Conservation (phyloP, 805 yeast genomes). For the Blastobotrys mokoenaii region DNA sequence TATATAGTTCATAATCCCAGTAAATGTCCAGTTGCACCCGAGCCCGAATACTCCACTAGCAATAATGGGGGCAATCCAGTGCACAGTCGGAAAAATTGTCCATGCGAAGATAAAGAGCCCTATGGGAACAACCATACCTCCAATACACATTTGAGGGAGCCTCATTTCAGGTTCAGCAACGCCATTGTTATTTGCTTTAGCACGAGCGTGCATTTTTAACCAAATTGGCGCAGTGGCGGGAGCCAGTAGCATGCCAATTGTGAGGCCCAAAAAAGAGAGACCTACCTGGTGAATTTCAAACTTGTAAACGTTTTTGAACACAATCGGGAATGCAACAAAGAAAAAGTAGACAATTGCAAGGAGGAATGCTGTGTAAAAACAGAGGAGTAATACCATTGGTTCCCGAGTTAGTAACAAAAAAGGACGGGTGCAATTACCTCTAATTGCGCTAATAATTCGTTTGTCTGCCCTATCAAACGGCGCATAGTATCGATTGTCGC, state of each 20-base stretch:
- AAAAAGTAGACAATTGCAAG: slow-evolving; percentile 52
- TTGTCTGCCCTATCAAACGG: slow-evolving; percentile 44
- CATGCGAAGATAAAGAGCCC: slow-evolving; percentile 49
- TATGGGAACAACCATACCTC: slow-evolving; percentile 37
- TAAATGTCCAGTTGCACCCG: slow-evolving; percentile 36
- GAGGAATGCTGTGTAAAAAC: slow-evolving; percentile 49
- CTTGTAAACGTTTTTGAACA: slow-evolving; percentile 40
- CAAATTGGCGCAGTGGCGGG: slow-evolving; percentile 25
- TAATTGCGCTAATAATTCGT: slow-evolving; percentile 27
- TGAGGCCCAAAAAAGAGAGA: slow-evolving; percentile 51
- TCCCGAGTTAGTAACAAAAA: slow-evolving; percentile 28
- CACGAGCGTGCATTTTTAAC: slow-evolving; percentile 25
- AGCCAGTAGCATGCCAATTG: slow-evolving; percentile 60
- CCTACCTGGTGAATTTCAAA: slow-evolving; percentile 46
- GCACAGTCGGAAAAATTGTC: slow-evolving; percentile 36
- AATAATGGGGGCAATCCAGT: slow-evolving; percentile 48
- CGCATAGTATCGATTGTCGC: slow-evolving; percentile 33
- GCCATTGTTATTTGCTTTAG: slow-evolving; percentile 37
- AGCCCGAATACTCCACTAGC: slow-evolving; percentile 46
- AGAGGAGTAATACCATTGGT: slow-evolving; percentile 47
- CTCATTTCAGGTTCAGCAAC: slow-evolving; percentile 40
- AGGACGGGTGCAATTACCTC: slow-evolving; percentile 59
- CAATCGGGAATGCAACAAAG: slow-evolving; percentile 52
- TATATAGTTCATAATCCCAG: slow-evolving; percentile 27
- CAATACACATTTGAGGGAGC: slow-evolving; percentile 45